phyloP scores from a whole-genome alignment of 2,329 filamentous ascomycete species.

The Colletotrichum horii region DNA sequence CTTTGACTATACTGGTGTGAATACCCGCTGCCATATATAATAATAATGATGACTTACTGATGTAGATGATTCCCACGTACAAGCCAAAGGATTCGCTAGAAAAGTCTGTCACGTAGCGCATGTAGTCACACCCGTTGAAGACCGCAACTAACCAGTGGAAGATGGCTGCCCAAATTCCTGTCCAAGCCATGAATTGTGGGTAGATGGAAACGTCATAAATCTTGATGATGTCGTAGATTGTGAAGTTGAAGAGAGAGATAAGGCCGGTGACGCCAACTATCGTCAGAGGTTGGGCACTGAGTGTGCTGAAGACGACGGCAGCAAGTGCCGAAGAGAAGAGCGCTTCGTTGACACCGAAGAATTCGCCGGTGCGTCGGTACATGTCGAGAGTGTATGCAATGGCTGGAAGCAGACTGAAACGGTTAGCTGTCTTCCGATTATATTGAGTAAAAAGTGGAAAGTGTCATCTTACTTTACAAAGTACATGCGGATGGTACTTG shows the following conservation, averaged over 20 bases:
- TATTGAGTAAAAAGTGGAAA: background rate
- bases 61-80: constrained; percentile 62
- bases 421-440: background rate
- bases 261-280: constrained; percentile 63
- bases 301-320: constrained; percentile 57
- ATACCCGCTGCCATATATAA: constrained; percentile 42
- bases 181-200: constrained; percentile 60
- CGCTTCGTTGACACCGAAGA: constrained; percentile 62
- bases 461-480: constrained; percentile 44
- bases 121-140: constrained; percentile 60
- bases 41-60: constrained; percentile 42
- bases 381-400: constrained; percentile 65
- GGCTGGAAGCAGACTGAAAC: constrained; percentile 54
- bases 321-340: constrained; percentile 60
- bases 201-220: constrained; percentile 55
- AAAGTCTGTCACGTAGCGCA: constrained; percentile 64
- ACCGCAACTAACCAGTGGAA: constrained; percentile 61
- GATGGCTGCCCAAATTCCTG: constrained; percentile 61
- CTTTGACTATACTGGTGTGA: background rate
- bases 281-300: constrained; percentile 58
- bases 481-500: constrained; percentile 62
- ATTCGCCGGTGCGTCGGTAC: constrained; percentile 57
- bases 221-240: constrained; percentile 61
- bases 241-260: constrained; percentile 63
- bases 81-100: constrained; percentile 58